Evolutionary conservation across 2,329 filamentous ascomycete genomes (phyloP), one percentile per base, ranked within the genome.

Genomic region (Bipolaris cookei): DNA sequence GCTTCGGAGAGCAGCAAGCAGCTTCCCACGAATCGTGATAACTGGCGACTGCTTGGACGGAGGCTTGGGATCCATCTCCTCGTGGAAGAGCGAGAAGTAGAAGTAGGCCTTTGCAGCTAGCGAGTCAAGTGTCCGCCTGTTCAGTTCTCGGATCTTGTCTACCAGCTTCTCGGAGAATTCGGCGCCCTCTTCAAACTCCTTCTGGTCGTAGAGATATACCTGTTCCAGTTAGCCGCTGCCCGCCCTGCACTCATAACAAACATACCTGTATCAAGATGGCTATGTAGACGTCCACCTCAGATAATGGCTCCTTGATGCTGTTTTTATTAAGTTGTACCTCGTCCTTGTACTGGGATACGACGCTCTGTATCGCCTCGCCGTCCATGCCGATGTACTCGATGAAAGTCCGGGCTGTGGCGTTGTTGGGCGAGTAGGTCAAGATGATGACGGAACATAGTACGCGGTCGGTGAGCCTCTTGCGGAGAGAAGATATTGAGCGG

Each of bases 51-150:
- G 89, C 54, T 92, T 90, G 50, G 93, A 97, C 21, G 94, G 93
- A 42, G 95, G 91, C 62, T 94, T 86, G 20, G 94, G 93, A 59
- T 88, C 86, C 61, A 96, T 86, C 78, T 96, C 89, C 83, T 99
- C 95, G 80, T 90, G 92, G 82, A 98, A 98, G 69, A 98, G 84
- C 21, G 92, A 92, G 80, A 92, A 97, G 83, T 99, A 99, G 80
- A 97, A 98, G 84, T 97, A 99, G 62, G 94, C 92, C 79, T 96
- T 96, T 64, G 94, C 92, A 57, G 93, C 91, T 57, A 99, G 86
- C 47, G 93, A 92, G 78, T 99, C 95, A 61, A 99, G 82, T 21
- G 95, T 98, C 69, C 95, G 89, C 62, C 95, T 90, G 82, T 99
- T 99, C 75, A 96, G 84, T 51, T 88, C 84, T 71, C 96, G 92